Evolutionary conservation across 2,329 filamentous ascomycete species (phyloP).

Genomic region (Penicillium rolfsii): DNA sequence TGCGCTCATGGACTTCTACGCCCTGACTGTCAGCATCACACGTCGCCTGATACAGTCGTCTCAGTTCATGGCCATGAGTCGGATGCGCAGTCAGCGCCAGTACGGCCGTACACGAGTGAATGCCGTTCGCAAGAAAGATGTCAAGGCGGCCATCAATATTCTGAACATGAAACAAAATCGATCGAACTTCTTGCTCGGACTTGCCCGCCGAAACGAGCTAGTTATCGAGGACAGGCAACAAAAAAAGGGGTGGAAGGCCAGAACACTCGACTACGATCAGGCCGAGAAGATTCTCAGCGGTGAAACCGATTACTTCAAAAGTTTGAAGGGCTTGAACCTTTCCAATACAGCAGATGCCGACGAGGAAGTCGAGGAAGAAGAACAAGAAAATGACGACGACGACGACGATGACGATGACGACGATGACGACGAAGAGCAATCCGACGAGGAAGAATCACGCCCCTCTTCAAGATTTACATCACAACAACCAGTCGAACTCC

Average conservation of each 20-base stretch:
- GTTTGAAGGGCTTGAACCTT: too few species aligned
- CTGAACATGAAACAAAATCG: constrained; percentile 55
- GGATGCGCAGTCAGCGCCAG: constrained; percentile 58
- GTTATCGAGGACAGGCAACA: constrained; percentile 50
- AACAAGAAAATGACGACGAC: constrained; percentile 19
- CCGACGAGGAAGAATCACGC: constrained; percentile 9
- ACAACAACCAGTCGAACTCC: constrained; percentile 2
- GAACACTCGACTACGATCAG: constrained; percentile 42
- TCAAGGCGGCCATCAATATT: constrained; percentile 58
- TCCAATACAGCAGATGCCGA: constrained; percentile 24
- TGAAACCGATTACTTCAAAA: constrained; percentile 37
- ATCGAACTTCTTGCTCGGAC: constrained; percentile 55
- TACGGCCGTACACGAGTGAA: constrained; percentile 35
- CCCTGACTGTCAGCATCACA: constrained; percentile 68
- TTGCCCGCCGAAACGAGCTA: constrained; percentile 57
- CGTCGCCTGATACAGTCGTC: constrained; percentile 70
- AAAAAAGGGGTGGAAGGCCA: constrained; percentile 33
- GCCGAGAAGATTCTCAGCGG: constrained; percentile 19
- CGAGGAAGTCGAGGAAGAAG: neutral
- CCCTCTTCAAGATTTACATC: neutral
- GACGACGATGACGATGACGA: neutral
- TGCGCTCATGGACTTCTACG: constrained; percentile 75
- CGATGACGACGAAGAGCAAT: constrained; percentile 13
- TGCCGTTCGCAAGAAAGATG: constrained; percentile 53
- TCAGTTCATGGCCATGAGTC: constrained; percentile 70